Percentiles rank a stretch among this genome's conserved stretches.
Conservation (phyloP, 2,329 filamentous ascomycete species). For the Diaporthe nobilis region DNA sequence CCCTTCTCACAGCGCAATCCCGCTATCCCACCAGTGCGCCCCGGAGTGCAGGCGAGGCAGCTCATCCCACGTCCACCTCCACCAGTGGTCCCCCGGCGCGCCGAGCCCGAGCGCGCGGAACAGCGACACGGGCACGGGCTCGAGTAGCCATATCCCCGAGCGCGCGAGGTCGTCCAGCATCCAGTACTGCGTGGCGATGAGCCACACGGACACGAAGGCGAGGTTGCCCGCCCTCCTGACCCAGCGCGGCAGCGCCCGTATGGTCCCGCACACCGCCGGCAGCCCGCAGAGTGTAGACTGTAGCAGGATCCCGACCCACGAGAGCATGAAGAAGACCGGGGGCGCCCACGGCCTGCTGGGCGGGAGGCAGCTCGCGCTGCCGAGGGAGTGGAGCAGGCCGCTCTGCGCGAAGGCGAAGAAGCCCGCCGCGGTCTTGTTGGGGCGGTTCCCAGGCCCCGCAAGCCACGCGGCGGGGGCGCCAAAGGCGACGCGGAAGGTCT, state of each 20-base stretch:
- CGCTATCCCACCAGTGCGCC: conserved; percentile 72
- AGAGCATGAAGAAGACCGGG: conserved; percentile 79
- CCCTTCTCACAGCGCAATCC: conserved; percentile 53
- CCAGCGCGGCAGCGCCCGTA: conserved; percentile 56
- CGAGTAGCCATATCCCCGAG: conserved; percentile 83
- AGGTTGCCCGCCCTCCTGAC: conserved; percentile 71
- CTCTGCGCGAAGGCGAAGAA: conserved; percentile 75
- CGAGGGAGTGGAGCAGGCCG: conserved; percentile 78
- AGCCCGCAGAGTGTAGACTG: conserved; percentile 62
- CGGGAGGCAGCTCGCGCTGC: conserved; percentile 77
- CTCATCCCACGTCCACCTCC: conserved; percentile 73
- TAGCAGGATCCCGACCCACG: conserved; percentile 74
- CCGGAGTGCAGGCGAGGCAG: conserved; percentile 71
- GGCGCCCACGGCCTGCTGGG: conserved; percentile 65
- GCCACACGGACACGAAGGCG: conserved; percentile 74
- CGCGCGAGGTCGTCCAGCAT: conserved; percentile 84
- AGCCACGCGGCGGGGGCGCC: conserved; percentile 70
- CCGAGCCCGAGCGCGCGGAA: conserved; percentile 78
- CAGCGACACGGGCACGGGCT: conserved; percentile 83
- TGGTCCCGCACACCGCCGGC: conserved; percentile 47
- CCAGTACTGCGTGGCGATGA: conserved; percentile 74
- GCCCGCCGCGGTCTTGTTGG: conserved; percentile 51
- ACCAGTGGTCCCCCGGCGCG: conserved; percentile 71
- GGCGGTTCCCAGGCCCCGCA: conserved; percentile 55
- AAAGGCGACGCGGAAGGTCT: conserved; percentile 85